Percentiles rank a stretch among this genome's conserved stretches.
Evolutionary conservation across 31 red algal species (phyloP).

Genomic region (Asparagopsis taxiformis): DNA sequence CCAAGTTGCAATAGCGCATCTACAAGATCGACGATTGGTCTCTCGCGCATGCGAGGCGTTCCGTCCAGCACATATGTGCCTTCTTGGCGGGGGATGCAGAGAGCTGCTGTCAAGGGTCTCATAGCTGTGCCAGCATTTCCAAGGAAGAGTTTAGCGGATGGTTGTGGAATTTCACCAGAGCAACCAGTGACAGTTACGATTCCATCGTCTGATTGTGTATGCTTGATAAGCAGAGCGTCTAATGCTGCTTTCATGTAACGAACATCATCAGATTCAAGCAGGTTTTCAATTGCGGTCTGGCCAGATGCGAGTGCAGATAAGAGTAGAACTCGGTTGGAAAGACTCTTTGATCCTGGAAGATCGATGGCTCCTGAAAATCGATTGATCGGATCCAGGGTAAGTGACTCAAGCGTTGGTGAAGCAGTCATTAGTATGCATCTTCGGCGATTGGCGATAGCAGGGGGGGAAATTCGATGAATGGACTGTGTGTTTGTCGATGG

Average conservation of each 20-base stretch:
- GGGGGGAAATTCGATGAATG: not conserved
- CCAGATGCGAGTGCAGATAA: constrained; percentile 77
- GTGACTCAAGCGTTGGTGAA: constrained; percentile 18
- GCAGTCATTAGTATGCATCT: constrained; percentile 26
- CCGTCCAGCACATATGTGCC: constrained; percentile 88
- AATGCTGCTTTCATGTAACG: constrained; percentile 93
- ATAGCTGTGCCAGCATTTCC: constrained; percentile 99
- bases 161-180: constrained; percentile 52
- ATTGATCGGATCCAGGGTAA: constrained; percentile 46
- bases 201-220: constrained; percentile 19
- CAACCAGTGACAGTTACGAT: constrained; percentile 61
- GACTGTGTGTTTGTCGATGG: too few species aligned
- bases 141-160: constrained; percentile 64
- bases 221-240: constrained; percentile 44
- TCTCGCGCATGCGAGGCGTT: constrained; percentile 86
- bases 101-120: constrained; percentile 90
- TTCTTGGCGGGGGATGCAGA: constrained; percentile 40
- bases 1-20: constrained; percentile 87
- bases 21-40: constrained; percentile 90
- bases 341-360: constrained; percentile 97
- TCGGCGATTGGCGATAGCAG: not conserved
- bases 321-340: constrained; percentile 93
- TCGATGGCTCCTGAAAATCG: constrained; percentile 50
- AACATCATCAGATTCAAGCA: constrained; percentile 93
- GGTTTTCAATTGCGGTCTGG: constrained; percentile 71